These are phyloP conservation scores for Lyophyllum semitale DNA, from an alignment of 768 basidiomycete species.

Conservation along the genomic window DNA sequence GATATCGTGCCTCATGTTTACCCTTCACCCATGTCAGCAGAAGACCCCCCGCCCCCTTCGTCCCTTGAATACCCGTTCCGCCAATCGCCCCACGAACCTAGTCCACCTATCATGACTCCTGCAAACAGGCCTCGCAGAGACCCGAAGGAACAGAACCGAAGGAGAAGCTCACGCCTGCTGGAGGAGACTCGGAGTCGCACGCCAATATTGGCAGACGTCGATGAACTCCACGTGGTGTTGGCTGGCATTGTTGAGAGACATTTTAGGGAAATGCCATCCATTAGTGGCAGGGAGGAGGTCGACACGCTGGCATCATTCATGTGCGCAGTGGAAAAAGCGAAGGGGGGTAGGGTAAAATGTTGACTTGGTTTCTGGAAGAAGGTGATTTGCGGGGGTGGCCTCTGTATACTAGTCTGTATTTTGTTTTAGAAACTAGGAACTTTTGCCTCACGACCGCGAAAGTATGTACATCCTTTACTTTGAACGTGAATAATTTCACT, in stretches of 20 bases:
- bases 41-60: slow-evolving; percentile 72
- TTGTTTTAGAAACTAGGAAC: background rate
- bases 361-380: background rate
- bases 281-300: slow-evolving; percentile 66
- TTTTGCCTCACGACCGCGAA: background rate
- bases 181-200: slow-evolving; percentile 58
- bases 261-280: slow-evolving; percentile 58
- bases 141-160: slow-evolving; percentile 56
- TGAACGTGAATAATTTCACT: too few species aligned
- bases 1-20: slow-evolving; percentile 71
- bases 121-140: slow-evolving; percentile 77
- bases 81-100: slow-evolving; percentile 49
- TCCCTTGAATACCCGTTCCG: slow-evolving; percentile 53
- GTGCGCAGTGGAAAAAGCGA: slow-evolving; percentile 69
- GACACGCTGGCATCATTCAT: slow-evolving; percentile 83
- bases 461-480: too few species aligned
- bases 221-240: slow-evolving; percentile 65
- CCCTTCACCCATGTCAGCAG: slow-evolving; percentile 66
- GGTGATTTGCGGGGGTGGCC: background rate
- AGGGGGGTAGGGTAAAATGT: slow-evolving; percentile 30
- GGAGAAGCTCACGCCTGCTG: slow-evolving; percentile 71
- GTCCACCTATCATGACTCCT: slow-evolving; percentile 54
- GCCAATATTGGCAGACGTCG: slow-evolving; percentile 70
- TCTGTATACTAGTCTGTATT: background rate
- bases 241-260: slow-evolving; percentile 74